Evolutionary conservation across 345 rosid species (phyloP), one percentile per base, ranked within the genome.

Genomic region (Euclidium syriacum): DNA sequence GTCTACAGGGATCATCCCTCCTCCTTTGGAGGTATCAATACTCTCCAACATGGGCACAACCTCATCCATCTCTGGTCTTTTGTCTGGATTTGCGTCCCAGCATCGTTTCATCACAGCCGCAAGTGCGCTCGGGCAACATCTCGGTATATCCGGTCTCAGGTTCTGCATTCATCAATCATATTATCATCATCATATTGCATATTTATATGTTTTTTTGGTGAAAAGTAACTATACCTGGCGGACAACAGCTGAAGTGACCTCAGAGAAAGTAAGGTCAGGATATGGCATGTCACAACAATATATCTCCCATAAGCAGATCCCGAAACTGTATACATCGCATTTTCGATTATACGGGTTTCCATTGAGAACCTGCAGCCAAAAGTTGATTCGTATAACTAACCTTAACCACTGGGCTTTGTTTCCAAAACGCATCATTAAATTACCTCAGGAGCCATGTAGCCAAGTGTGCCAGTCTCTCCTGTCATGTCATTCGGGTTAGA

Each of bases 391-490:
- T 22, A 12, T 12, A 38, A 47, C n/a, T n/a, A 36, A 10, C n/a
- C n/a, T n/a, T n/a, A n/a, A n/a, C n/a, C n/a, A 30, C 9, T 15
- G 2, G 46, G 6, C 9, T 30, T 29, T 30, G 51, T 55, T 55
- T 0, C 8, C 54, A 61, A 60, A 18, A 33, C 48, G 58, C 51
- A 10, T 23, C 14, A 17, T 52, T 35, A 2, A 3, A 16, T 38
- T 80, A 94, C 99, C 99, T 94, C 99, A 20, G 99, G 97, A 70
- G 99, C 99, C 99, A 94, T 94, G 77, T 94, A 94, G 50, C 99
- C 99, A 34, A 94, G 91, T 29, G 99, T 94, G 44, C 99, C 99
- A 22, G 99, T 94, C 78, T 94, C 99, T 62, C 99, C 99, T 12
- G 99, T 94, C 99, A 94, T 94, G 70, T 94, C 99, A 72, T 83